Base-by-base conservation (phyloP, 2,329 filamentous ascomycete genomes). In the Fusarium caatingaense region DNA sequence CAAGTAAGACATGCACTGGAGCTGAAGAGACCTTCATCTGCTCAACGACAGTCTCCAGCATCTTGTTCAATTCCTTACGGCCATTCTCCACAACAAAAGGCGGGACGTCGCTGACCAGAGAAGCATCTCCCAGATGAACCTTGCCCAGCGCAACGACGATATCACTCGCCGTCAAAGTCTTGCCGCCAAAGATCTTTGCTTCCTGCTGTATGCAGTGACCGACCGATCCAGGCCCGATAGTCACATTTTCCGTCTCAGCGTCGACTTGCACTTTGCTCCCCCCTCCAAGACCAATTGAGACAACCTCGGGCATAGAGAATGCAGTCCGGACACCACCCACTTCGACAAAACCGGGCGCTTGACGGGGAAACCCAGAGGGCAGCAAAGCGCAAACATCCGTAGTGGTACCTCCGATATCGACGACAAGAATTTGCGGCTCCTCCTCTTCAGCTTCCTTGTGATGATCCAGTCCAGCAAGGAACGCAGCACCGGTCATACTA, bases 381-480 rank as follows among this genome's bases (percentile, higher is more conserved):
- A 89, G 79, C 4, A 90, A 76, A 1, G 87, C 81, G 27, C 87
- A 87, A 11, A 89, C 84, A 74, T 90, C 88, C 4, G 87, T 87
- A 0, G 87, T 90, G 0, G 88, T 90, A 18, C 88, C 88, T 10
- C 88, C 88, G 28, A 90, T 83, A 69, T 90, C 88, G 4, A 89
- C 82, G 0, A 88, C 86, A 45, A 89, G 69, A 1, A 82, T 50
- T 40, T 81, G 80, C 2, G 78, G 77, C 23, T 76, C 69, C 16
- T 32, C 55, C 20, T 75, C 69, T 12, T 30, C 54, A 0, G 27
- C 27, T 3, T 65, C 50, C 44, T 67, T 68, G 32, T 80, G 78
- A 25, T 80, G 78, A 25, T 84, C 82, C 53, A 84, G 76, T 0
- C 83, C 82, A n/a, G 84, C 83, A 2, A 89, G 78, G 59, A 87